phyloP scores from a whole-genome alignment of 2,329 filamentous ascomycete genomes.

The Periconia sp. region DNA sequence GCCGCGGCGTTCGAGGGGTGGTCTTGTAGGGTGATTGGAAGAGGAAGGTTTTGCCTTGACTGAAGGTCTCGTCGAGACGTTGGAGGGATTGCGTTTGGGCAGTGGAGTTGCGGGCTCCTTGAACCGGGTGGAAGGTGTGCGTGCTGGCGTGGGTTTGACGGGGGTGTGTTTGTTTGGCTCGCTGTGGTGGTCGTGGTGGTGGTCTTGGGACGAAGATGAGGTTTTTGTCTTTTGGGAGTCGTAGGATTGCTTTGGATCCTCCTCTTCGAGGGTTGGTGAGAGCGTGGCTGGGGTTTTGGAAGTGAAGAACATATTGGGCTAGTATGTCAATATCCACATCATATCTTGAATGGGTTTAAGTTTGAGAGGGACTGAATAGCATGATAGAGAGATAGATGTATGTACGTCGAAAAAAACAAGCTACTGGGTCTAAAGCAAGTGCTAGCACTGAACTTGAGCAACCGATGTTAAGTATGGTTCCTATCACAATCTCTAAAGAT shows the following conservation, averaged over 20 bases:
- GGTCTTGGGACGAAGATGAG: neutral
- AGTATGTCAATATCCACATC: neutral
- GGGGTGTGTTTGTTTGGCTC: neutral
- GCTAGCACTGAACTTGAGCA: too few relatives aligned
- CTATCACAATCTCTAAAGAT: too few relatives aligned
- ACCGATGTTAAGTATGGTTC: too few relatives aligned
- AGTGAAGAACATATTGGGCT: conserved; percentile 3
- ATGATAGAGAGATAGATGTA: too few relatives aligned
- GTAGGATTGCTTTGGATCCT: neutral
- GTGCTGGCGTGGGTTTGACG: conserved; percentile 11
- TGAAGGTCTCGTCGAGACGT: neutral
- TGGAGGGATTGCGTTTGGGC: conserved; percentile 2
- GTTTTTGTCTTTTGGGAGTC: conserved; percentile 1
- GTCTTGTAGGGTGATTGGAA: conserved; percentile 9
- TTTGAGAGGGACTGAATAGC: too few relatives aligned
- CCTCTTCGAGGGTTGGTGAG: conserved; percentile 1
- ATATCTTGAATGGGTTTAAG: too few relatives aligned
- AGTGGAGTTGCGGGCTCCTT: conserved; percentile 11
- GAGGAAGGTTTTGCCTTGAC: neutral
- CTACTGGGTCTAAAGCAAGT: too few relatives aligned
- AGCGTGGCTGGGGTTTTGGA: neutral
- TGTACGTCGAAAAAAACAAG: too few relatives aligned
- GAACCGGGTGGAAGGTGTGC: conserved; percentile 22
- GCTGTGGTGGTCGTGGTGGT: too few relatives aligned
- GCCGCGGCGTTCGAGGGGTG: conserved; percentile 21